Conservation (phyloP, 441 rosid genomes). For the Kokia cookei region DNA sequence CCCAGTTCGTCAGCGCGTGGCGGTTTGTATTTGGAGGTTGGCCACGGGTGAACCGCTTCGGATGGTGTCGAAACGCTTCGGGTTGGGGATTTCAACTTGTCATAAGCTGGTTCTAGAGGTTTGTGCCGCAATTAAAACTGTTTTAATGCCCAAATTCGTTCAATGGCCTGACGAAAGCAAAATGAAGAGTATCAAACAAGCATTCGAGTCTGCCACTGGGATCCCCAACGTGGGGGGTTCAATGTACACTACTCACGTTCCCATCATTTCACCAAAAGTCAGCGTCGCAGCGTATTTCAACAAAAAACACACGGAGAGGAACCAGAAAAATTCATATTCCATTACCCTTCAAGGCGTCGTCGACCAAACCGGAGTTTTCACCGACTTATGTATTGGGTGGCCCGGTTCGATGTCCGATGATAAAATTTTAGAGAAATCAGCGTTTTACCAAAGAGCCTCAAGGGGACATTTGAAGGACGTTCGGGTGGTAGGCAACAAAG, state of each 20-base stretch:
- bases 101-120: constrained; percentile 66
- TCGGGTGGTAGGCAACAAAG: constrained; percentile 40
- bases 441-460: constrained; percentile 36
- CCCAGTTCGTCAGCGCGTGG: constrained; percentile 67
- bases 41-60: constrained; percentile 62
- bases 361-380: constrained; percentile 40
- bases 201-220: constrained; percentile 33
- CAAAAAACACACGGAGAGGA: constrained; percentile 56
- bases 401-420: constrained; percentile 67
- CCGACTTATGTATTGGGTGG: constrained; percentile 62
- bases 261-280: constrained; percentile 55
- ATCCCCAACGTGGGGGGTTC: constrained; percentile 50
- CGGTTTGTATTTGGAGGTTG: constrained; percentile 72
- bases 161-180: constrained; percentile 14
- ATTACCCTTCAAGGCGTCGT: constrained; percentile 46
- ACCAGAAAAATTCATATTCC: constrained; percentile 58
- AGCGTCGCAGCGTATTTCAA: constrained; percentile 50
- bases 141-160: constrained; percentile 53
- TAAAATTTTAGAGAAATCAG: constrained; percentile 43
- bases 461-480: constrained; percentile 39
- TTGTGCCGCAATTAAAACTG: constrained; percentile 40
- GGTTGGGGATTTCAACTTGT: constrained; percentile 65
- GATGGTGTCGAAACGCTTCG: constrained; percentile 53
- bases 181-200: constrained; percentile 25
- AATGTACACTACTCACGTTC: constrained; percentile 60